Percentiles rank a stretch among this genome's conserved stretches.
These are phyloP conservation scores for Fusarium citri DNA, from an alignment of 2,329 filamentous ascomycete species.

Conservation along the genomic window DNA sequence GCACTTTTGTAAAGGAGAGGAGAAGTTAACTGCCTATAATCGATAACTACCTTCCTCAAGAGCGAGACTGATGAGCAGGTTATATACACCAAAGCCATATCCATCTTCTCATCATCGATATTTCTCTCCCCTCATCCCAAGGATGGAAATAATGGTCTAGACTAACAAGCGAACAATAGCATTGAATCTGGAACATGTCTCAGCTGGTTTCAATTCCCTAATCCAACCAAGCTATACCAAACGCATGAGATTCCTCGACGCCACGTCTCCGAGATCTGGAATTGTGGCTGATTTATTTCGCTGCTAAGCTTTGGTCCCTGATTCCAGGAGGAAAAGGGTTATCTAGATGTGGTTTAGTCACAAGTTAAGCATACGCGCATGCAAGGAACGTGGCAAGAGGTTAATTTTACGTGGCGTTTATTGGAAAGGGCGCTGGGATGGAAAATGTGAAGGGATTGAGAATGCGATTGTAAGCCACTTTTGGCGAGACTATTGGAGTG, in stretches of 20 bases:
- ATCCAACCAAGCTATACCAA: not conserved
- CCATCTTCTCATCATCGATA: not conserved
- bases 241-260: constrained; percentile 5
- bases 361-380: not conserved
- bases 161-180: constrained; percentile 18
- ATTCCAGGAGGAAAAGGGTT: constrained; percentile 17
- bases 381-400: constrained; percentile 4
- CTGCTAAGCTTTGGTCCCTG: constrained; percentile 26
- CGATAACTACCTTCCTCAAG: not conserved
- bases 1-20: constrained; percentile 9
- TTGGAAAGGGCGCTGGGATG: not conserved
- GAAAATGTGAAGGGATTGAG: not conserved
- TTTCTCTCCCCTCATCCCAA: not conserved
- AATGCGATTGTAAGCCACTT: not conserved
- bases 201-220: constrained; percentile 5
- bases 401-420: not conserved
- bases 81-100: constrained; percentile 10
- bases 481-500: not conserved
- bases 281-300: constrained; percentile 26
- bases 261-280: constrained; percentile 23
- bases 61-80: not conserved
- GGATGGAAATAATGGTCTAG: constrained; percentile 16
- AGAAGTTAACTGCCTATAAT: not conserved
- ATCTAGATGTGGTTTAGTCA: not conserved
- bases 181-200: constrained; percentile 17